Evolutionary conservation across 768 basidiomycete genomes (phyloP), one percentile per base, ranked within the genome.

Genomic region (Saitozyma podzolica): DNA sequence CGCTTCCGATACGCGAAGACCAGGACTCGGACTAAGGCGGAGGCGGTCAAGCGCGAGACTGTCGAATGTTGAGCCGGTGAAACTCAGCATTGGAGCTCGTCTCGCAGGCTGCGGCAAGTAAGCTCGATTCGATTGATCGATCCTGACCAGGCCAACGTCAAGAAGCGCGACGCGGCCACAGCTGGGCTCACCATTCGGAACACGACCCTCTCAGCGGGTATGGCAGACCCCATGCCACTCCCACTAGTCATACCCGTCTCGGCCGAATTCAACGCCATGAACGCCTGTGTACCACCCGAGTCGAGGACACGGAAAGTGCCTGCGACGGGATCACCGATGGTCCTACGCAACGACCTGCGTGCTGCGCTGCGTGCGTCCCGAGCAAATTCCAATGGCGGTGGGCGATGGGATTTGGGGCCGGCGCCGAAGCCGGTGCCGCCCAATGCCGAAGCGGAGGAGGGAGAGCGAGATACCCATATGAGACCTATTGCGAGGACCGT

Each of bases 41-140:
- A 19, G 58, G 52, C n/a, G 59, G 53, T 14, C 13, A 39, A 29
- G 29, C 29, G 29, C 29, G 43, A 54, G 39, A 19, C 51, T 3
- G 51, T 56, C 63, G 43, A 66, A 66, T 29, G 61, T 62, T 9
- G 68, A 66, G n/a, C 50, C 41, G 11, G 62, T 59, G 60, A 70
- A 66, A 13, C 62, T 61, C 10, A 70, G 54, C 10, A 50, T 40
- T 11, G 68, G 68, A 6, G 61, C 60, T 42, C 55, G 49, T 8
- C 9, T 20, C 8, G n/a, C 40, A 8, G 63, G 63, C 66, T 68
- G 52, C 10, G 51, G 10, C 11, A n/a, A n/a, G 11, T 54, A 20
- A 58, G 49, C 39, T 37, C 20, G 6, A n/a, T n/a, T 9, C 47
- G 39, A 13, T 29, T 20, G 17, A 3, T 37, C 0, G 40, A 5